Conservation (phyloP, 441 rosid genomes). For the Syzygium syzygioides region DNA sequence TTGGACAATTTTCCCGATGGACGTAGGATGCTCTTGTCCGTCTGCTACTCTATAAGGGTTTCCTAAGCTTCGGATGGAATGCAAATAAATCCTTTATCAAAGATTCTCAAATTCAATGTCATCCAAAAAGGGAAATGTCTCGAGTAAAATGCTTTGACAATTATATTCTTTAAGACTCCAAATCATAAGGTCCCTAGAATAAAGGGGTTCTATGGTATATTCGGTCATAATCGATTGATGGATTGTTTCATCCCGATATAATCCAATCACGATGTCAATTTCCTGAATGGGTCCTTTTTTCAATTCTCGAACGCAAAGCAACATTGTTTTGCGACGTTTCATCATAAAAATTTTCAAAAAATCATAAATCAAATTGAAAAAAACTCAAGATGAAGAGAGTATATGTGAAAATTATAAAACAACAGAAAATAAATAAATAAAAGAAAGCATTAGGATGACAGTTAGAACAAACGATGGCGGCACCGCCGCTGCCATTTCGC, state of each 20-base stretch:
- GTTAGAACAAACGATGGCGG: rapidly evolving
- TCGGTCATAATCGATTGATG: neutral
- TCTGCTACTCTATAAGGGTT: neutral
- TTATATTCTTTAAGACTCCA: neutral
- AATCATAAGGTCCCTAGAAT: neutral
- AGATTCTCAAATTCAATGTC: neutral
- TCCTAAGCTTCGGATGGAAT: neutral
- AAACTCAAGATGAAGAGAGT: neutral
- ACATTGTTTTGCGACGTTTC: neutral
- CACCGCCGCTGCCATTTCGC: rapidly evolving
- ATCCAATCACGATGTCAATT: neutral
- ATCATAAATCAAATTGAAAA: neutral
- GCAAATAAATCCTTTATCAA: neutral
- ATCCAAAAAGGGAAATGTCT: neutral
- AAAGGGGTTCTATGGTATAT: neutral
- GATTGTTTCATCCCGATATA: neutral
- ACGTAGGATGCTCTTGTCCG: neutral
- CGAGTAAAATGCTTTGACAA: neutral
- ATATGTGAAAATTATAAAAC: neutral
- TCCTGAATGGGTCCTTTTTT: neutral
- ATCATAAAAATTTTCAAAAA: neutral
- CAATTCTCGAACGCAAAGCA: neutral
- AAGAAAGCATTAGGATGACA: neutral
- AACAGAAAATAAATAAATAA: neutral
- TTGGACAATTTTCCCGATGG: neutral